Percentiles rank a stretch among this genome's conserved stretches.
Evolutionary conservation across 305 asterid genomes (phyloP).

Genomic region (Lippia alba): DNA sequence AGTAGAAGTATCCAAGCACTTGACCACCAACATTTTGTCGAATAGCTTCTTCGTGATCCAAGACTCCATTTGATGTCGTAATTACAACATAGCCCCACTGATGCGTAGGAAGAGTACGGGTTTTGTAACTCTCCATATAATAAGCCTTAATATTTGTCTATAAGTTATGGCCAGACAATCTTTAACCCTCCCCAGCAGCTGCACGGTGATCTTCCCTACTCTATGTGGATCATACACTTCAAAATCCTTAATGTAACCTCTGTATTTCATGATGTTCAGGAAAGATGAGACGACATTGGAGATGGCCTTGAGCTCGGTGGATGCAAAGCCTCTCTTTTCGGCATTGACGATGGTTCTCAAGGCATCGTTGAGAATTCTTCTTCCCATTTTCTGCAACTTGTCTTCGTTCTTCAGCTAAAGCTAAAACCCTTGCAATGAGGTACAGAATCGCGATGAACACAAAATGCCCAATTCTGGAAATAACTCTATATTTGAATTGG

Average conservation of each 20-base stretch:
- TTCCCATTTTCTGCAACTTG: constrained; percentile 58
- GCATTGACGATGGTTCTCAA: constrained; percentile 90
- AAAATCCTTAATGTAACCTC: constrained; percentile 93
- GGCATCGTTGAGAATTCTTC: constrained; percentile 88
- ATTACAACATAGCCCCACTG: constrained; percentile 99
- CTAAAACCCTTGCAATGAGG: constrained; percentile 38
- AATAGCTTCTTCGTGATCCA: constrained; percentile 95
- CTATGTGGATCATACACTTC: constrained; percentile 80
- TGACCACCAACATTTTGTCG: constrained; percentile 91
- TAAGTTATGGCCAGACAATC: constrained; percentile 85
- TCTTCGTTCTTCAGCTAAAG: constrained; percentile 30
- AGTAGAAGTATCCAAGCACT: constrained; percentile 91
- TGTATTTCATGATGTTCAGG: constrained; percentile 90
- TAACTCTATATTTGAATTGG: constrained; percentile 12
- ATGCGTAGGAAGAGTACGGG: constrained; percentile 82
- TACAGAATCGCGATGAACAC: neutral
- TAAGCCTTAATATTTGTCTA: constrained; percentile 77
- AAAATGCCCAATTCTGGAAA: neutral
- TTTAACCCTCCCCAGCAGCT: constrained; percentile 84
- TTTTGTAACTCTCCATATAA: constrained; percentile 59
- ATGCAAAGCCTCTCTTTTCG: constrained; percentile 86
- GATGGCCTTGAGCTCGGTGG: constrained; percentile 81
- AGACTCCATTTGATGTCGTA: constrained; percentile 90
- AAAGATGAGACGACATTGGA: constrained; percentile 81
- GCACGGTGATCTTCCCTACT: constrained; percentile 78